These are phyloP conservation scores for Claviceps sp. DNA, from an alignment of 2,329 filamentous ascomycete genomes.

Conservation along the genomic window DNA sequence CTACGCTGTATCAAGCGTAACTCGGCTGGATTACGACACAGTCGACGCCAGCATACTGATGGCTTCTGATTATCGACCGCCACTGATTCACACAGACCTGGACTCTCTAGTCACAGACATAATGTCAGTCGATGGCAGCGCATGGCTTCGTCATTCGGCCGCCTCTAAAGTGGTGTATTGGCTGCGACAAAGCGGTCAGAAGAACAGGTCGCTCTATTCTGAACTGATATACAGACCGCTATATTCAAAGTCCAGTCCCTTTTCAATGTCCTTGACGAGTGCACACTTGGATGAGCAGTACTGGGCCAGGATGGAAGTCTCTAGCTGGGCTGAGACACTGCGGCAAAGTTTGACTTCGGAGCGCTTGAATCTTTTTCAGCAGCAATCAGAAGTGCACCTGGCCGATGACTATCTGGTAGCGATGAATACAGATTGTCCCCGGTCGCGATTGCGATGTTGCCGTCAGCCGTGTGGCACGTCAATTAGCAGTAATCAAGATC, in stretches of 20 bases:
- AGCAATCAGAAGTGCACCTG: not conserved
- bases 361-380: constrained; percentile 11
- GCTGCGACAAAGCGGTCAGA: constrained; percentile 28
- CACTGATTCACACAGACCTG: constrained; percentile 66
- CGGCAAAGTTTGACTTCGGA: constrained; percentile 22
- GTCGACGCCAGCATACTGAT: constrained; percentile 93
- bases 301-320: constrained; percentile 21
- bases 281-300: constrained; percentile 8
- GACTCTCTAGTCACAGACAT: constrained; percentile 53
- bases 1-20: constrained; percentile 66
- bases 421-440: constrained; percentile 2
- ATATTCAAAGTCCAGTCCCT: not conserved
- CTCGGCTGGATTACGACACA: constrained; percentile 57
- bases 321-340: constrained; percentile 24
- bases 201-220: constrained; percentile 6
- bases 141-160: constrained; percentile 69
- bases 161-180: constrained; percentile 71
- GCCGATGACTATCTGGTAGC: constrained; percentile 5
- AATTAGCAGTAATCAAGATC: constrained; percentile 47
- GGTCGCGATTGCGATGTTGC: not conserved
- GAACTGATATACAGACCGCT: not conserved
- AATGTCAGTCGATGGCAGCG: constrained; percentile 64
- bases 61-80: constrained; percentile 80
- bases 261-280: not conserved
- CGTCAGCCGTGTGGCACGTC: not conserved